phyloP scores from a whole-genome alignment of 768 basidiomycete species.

The Rhodotorula toruloides region DNA sequence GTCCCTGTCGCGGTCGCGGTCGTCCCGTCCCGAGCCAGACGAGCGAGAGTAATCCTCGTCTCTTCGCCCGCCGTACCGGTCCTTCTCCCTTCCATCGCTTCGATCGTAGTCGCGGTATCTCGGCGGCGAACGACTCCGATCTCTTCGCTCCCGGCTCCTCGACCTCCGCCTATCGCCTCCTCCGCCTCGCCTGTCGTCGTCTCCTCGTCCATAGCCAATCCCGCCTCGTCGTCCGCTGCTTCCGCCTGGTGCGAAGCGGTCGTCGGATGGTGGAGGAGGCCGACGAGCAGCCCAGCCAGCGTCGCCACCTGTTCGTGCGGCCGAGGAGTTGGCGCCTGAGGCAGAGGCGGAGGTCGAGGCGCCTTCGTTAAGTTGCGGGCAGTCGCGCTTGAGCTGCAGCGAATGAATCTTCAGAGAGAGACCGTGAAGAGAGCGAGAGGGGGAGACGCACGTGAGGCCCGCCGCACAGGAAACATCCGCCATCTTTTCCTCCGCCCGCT shows the following conservation, averaged over 20 bases:
- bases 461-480: slow-evolving; percentile 88
- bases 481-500: slow-evolving; percentile 43
- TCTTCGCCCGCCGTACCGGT: slow-evolving; percentile 19
- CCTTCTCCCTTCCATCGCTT: no score
- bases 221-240: not conserved
- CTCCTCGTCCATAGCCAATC: not conserved
- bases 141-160: not conserved
- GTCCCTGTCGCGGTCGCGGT: slow-evolving; percentile 47
- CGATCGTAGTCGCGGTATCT: slow-evolving; percentile 40
- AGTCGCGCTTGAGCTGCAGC: slow-evolving; percentile 36
- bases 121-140: slow-evolving; percentile 2
- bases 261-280: not conserved
- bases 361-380: slow-evolving; percentile 21
- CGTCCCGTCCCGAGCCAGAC: slow-evolving; percentile 42
- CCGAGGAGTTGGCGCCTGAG: slow-evolving; percentile 25
- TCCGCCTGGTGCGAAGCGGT: not conserved
- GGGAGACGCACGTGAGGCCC: slow-evolving; percentile 65
- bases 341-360: slow-evolving; percentile 5
- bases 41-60: no score
- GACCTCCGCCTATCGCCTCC: no score
- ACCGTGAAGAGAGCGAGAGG: not conserved
- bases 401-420: no score
- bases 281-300: slow-evolving; percentile 20
- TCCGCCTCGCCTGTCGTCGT: not conserved
- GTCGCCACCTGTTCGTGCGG: not conserved